phyloP scores from a whole-genome alignment of 495 filamentous ascomycete genomes.

The Baudoinia panamericana region DNA sequence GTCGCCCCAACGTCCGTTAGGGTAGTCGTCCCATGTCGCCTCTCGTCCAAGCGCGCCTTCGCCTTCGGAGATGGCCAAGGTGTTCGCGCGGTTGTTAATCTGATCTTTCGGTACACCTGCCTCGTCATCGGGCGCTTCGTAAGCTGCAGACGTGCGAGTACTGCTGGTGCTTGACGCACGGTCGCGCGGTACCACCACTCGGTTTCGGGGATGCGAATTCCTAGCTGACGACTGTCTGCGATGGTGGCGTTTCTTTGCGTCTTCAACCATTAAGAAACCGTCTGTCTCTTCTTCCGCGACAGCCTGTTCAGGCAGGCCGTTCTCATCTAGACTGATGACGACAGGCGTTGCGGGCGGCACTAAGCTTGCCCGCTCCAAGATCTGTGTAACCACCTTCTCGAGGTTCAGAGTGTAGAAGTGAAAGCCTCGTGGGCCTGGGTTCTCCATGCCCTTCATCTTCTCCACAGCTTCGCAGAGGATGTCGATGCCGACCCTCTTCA shows the following conservation, averaged over 20 bases:
- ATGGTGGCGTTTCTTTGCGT: constrained; percentile 13
- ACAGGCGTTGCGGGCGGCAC: constrained; percentile 40
- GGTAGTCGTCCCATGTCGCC: constrained; percentile 97
- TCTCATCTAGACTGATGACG: constrained; percentile 1
- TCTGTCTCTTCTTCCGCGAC: constrained; percentile 36
- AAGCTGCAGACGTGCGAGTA: constrained; percentile 38
- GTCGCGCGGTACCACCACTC: constrained; percentile 66
- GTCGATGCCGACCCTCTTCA: constrained; percentile 55
- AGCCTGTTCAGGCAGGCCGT: constrained; percentile 35
- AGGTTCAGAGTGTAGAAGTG: constrained; percentile 97
- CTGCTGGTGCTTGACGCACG: constrained; percentile 38
- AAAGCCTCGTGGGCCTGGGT: constrained; percentile 57
- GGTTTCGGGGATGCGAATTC: constrained; percentile 62
- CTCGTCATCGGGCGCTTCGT: constrained; percentile 52
- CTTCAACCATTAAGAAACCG: constrained; percentile 22
- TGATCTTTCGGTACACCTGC: constrained; percentile 48
- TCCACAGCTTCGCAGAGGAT: constrained; percentile 60
- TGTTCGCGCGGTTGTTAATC: constrained; percentile 58
- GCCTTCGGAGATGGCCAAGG: constrained; percentile 84
- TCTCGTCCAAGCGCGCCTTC: constrained; percentile 82
- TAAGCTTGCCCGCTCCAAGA: constrained; percentile 72
- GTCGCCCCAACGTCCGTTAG: constrained; percentile 94
- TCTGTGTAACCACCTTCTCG: constrained; percentile 89
- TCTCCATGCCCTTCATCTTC: constrained; percentile 48
- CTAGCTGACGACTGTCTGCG: constrained; percentile 32